Evolutionary conservation across 208 protist genomes (phyloP), one percentile per base, ranked within the genome.

Genomic region (Herpetomonas muscarum): DNA sequence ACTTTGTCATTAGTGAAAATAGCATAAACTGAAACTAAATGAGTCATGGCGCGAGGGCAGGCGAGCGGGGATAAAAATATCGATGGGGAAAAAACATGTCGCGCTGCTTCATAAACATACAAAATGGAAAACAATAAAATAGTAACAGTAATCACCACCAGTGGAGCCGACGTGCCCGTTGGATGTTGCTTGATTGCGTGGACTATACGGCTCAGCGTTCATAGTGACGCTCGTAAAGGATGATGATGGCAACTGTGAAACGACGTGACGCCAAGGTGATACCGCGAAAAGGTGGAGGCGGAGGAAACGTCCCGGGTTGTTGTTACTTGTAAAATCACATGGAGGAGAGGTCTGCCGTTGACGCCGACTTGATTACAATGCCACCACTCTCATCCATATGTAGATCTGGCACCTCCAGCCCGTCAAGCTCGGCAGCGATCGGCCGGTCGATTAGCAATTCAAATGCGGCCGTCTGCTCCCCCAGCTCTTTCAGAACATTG

Each of bases 401-500:
- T 7, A 55, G 63, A 3, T 56, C 41, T 19, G 63, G 53, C 39
- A 76, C 70, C 3, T 61, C 65, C 12, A 47, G 28, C 10, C 55
- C 63, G 37, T 92, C 81, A 0, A 89, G 61, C 5, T 56, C 56
- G 5, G 74, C 13, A 22, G 59, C 63, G 22, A 48, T 53, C 5
- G 85, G 81, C 2, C 85, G 72, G 47, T 92, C 76, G 30, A 92
- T 66, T 9, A 85, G 44, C 44, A 92, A 58, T 41, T 65, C 55
- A 26, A 76, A 82, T 0, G 72, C 59, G 25, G 69, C 62, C 2
- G 70, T 26, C 6, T n/a, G n/a, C n/a, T 28, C 70, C 21, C 74
- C 67, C 1, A 89, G 45, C 29, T 75, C 66, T 56, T 85, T 71
- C 30, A 82, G 55, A 29, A 85, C 44, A 17, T 79, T 71, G 1